These are phyloP conservation scores for Borovskyia barvae DNA, from an alignment of 208 protist species.

Conservation along the genomic window DNA sequence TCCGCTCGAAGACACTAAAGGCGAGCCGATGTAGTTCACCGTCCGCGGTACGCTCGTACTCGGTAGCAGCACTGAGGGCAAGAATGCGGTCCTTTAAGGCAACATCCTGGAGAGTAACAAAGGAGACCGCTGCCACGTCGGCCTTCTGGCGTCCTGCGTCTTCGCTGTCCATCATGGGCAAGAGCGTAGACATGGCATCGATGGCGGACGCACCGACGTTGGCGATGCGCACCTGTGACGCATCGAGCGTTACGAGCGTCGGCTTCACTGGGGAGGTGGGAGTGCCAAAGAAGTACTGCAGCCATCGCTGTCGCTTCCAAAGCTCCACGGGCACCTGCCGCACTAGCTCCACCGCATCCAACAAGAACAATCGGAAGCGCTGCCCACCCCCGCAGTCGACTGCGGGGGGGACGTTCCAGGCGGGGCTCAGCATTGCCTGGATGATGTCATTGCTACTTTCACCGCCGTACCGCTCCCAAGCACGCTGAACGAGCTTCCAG, in stretches of 20 bases:
- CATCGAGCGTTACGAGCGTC: conserved; percentile 34
- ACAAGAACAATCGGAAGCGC: conserved; percentile 43
- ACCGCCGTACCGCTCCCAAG: conserved; percentile 29
- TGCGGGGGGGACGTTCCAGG: conserved; percentile 22
- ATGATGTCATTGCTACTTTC: conserved; percentile 2
- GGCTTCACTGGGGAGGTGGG: conserved; percentile 41
- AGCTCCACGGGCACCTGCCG: conserved; percentile 16
- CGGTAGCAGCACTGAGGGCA: conserved; percentile 51
- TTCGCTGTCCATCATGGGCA: conserved; percentile 61
- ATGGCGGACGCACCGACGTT: conserved; percentile 36
- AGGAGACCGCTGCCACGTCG: conserved; percentile 39
- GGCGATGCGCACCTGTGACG: conserved; percentile 37
- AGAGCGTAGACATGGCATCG: conserved; percentile 46
- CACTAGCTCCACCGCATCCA: conserved; percentile 37
- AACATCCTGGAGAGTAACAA: conserved; percentile 45
- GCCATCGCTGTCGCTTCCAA: conserved; percentile 44
- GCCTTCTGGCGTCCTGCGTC: conserved; percentile 8
- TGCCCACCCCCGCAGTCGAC: conserved; percentile 25
- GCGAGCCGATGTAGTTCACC: conserved; percentile 46
- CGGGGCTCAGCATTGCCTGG: conserved; percentile 13
- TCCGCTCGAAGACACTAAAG: conserved; percentile 43
- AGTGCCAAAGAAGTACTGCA: conserved; percentile 72
- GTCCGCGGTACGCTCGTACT: conserved; percentile 42
- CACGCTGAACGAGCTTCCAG: conserved; percentile 60
- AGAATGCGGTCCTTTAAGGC: conserved; percentile 57